Evolutionary conservation across 225 moss, liverwort and hornwort genomes (phyloP).

Genomic region (Rhytidiadelphus loreus): DNA sequence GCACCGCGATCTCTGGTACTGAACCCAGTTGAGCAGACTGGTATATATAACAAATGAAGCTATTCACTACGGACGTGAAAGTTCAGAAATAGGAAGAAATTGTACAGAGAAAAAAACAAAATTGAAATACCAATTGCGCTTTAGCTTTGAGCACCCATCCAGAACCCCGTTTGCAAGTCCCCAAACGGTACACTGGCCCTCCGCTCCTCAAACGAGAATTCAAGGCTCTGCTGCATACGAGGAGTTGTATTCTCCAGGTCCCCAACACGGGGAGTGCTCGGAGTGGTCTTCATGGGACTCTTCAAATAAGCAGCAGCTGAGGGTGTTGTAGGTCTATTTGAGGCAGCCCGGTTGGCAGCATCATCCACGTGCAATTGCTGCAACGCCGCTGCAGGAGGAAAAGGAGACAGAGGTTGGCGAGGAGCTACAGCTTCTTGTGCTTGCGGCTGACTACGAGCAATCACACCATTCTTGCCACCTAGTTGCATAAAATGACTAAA

Average conservation of each 20-base stretch:
- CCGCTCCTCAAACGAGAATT: slow-evolving; percentile 52
- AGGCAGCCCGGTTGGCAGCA: slow-evolving; percentile 10
- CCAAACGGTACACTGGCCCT: slow-evolving; percentile 19
- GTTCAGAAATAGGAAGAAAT: not conserved
- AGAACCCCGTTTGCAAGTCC: slow-evolving; percentile 6
- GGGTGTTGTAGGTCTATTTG: not conserved
- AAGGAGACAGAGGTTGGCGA: slow-evolving; percentile 33
- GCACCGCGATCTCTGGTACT: not conserved
- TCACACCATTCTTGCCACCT: slow-evolving; percentile 33
- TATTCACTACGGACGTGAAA: not conserved
- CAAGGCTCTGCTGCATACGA: slow-evolving; percentile 2
- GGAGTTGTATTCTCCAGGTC: slow-evolving; percentile 41
- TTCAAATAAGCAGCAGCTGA: not conserved
- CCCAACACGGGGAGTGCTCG: not conserved
- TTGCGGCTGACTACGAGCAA: slow-evolving; percentile 13
- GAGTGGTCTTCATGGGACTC: slow-evolving; percentile 2
- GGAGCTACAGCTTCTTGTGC: slow-evolving; percentile 13
- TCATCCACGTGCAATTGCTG: slow-evolving; percentile 31
- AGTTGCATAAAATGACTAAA: slow-evolving; percentile 1
- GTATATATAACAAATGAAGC: not conserved
- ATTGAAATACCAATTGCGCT: not conserved
- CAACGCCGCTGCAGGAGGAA: slow-evolving; percentile 19
- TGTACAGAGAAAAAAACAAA: not conserved
- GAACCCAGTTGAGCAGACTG: not conserved
- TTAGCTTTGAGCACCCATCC: slow-evolving; percentile 8